Base-by-base conservation (phyloP, 225 moss, liverwort and hornwort genomes). In the Physcomitrium patens region DNA sequence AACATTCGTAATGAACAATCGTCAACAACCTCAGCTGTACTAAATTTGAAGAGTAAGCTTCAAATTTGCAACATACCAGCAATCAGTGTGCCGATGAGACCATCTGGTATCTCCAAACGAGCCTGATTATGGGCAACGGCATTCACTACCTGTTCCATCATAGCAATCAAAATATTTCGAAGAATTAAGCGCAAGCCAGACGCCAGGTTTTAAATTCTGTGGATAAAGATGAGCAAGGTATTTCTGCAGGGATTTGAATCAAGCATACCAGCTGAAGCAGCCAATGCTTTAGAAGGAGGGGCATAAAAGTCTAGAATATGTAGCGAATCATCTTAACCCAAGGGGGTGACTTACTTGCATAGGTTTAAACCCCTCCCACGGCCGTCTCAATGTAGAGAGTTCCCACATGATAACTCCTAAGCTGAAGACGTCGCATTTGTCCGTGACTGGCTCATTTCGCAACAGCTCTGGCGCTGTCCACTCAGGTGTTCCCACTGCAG, bases 331-430 rank as follows among this genome's bases (percentile, higher is more conserved):
- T 37, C 51, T 68, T 45, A 72, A 63, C 10, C 15, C 8, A 49
- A 24, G 67, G 27, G 22, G 37, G 1, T n/a, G 52, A 86, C 90
- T 73, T 90, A 97, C 96, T 79, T 97, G 91, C 87, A 90, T 76
- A 68, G 96, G 92, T 70, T 89, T 85, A 63, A 94, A 74, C 72
- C 94, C 92, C 61, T 97, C 91, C 96, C 96, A 97, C 41, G 96
- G 96, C 12, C 86, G 86, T 80, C 85, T 89, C 75, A 97, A 78
- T 27, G 96, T 97, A 77, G 89, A 94, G 14, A 97, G 84, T 84
- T 97, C 96, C 96, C 96, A 97, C 94, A 97, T 97, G 69, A 97
- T 97, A 22, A 97, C 94, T 65, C 96, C 96, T 56, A 97, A 83
- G 78, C 96, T 97, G 86, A 97, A 97, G 63, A 97, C 88, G 70